Base-by-base conservation (phyloP, 73 alveolate genomes). In the Paramecium primaurelia region DNA sequence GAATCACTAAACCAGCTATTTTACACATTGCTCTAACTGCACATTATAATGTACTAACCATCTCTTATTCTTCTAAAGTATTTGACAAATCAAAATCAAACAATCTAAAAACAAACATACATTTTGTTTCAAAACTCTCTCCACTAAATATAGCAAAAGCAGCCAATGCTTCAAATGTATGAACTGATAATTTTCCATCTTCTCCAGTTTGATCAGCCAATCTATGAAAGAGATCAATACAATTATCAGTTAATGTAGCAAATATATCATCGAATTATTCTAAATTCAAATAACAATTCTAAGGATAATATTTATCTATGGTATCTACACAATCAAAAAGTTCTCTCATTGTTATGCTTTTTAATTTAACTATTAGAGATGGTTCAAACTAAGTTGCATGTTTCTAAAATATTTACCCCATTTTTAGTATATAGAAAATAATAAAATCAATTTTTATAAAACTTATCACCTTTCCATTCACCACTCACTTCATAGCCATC, bases 121-220 rank as follows among this genome's bases (percentile, higher is more conserved):
- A 71, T 71, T 88, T 88, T 9, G 58, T 71, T 58, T 88, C 94
- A 30, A 69, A 88, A 30, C 88, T 88, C 54, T 88, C 94, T 25
- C 94, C 94, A 88, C 94, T 88, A 71, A 88, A 88, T 71, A 88
- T 71, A 20, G 94, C 89, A 45, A 88, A 88, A 38, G 91, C 86
- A 18, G 94, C 94, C 9, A 88, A 32, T 18, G 91, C 86, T 71
- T 88, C 94, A 88, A 71, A 88, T 12, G 87, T 83, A 71, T 88
- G 91, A 42, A 77, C 90, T 22, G 37, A 44, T 20, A 77, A 16
- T 22, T 60, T 60, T 22, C 83, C 42, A 40, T 40, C 40, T 5
- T 77, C 71, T 18, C 54, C 90, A 22, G 34, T 22, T 16, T 37
- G 4, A 30, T 77, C 90, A 16, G 90, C 69, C 25, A 77, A 44